Evolutionary conservation across 2,329 filamentous ascomycete genomes (phyloP), one percentile per base, ranked within the genome.

Genomic region (Xylaria sp.): DNA sequence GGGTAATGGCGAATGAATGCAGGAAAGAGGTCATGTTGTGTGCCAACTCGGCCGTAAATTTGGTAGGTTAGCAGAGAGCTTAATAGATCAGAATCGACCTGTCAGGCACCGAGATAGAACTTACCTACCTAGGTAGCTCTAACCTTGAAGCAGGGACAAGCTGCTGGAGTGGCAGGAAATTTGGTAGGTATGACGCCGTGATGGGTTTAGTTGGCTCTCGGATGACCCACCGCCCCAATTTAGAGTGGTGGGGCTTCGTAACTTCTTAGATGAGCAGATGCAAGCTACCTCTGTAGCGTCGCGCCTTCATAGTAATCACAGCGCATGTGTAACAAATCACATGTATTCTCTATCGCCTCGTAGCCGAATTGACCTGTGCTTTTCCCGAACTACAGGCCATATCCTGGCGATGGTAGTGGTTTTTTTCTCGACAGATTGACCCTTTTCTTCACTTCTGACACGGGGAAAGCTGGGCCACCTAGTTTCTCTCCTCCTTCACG

Each of bases 371-470:
- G 66, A 71, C 63, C 60, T 66, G 23, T 29, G 51, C 48, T 47
- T 51, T 63, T 59, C 18, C 57, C 16, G 32, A 40, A 23, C 35
- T 63, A 25, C 70, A 68, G 68, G 62, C 48, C 62, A 58, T 48
- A 68, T 60, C 70, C 68, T 47, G 27, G 68, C 18, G 51, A 44
- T 47, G 58, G 60, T 66, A 63, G 63, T 69, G 51, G 25, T 66
- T 67, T 71, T 70, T 66, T 58, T 65, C 61, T 61, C 27, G 66
- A 60, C 67, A 65, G 70, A 60, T 71, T 73, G 65, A 72, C 72
- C 72, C 72, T 73, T 73, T 72, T 71, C 63, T 57, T 71, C 62
- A 58, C 67, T 69, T 68, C 68, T 71, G 50, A 67, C 65, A 66
- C 61, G 44, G 65, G 59, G 40, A 58, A 59, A 55, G 62, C 60